Conservation (phyloP, 202 grass and related monocot genomes). For the Tripidium arundinaceum region DNA sequence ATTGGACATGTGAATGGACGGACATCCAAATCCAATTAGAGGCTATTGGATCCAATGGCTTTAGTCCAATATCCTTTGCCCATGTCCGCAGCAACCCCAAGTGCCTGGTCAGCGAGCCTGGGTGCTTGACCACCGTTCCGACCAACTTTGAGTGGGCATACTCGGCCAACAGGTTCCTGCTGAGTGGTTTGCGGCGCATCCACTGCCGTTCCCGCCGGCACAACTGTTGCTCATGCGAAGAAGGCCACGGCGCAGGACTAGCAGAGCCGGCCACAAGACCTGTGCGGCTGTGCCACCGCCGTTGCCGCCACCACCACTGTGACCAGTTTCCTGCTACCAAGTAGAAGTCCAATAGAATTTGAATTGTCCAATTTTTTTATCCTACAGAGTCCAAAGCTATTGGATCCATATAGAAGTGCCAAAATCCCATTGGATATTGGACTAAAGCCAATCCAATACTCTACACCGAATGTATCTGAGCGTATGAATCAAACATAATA, state of each 20-base stretch:
- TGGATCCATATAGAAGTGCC: background rate
- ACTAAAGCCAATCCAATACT: background rate
- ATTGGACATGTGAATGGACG: background rate
- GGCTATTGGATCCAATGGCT: no score
- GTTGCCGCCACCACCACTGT: background rate
- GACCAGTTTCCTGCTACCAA: background rate
- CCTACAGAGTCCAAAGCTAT: background rate
- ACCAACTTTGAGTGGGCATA: background rate
- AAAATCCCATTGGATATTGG: background rate
- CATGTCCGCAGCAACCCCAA: background rate
- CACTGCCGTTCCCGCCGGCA: background rate
- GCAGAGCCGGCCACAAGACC: background rate
- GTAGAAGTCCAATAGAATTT: background rate
- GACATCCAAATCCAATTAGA: background rate
- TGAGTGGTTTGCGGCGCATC: background rate
- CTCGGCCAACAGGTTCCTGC: background rate
- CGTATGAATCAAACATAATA: slow-evolving; percentile 22
- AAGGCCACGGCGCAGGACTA: background rate
- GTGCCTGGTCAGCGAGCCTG: background rate
- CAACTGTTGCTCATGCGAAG: background rate
- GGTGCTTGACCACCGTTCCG: background rate
- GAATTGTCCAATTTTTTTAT: background rate
- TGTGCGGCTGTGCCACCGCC: background rate
- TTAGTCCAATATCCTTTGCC: no score
- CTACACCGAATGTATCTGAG: slow-evolving; percentile 1